Base-by-base conservation (phyloP, 1,284 basidiomycete genomes). In the Pulveroboletus sp. region DNA sequence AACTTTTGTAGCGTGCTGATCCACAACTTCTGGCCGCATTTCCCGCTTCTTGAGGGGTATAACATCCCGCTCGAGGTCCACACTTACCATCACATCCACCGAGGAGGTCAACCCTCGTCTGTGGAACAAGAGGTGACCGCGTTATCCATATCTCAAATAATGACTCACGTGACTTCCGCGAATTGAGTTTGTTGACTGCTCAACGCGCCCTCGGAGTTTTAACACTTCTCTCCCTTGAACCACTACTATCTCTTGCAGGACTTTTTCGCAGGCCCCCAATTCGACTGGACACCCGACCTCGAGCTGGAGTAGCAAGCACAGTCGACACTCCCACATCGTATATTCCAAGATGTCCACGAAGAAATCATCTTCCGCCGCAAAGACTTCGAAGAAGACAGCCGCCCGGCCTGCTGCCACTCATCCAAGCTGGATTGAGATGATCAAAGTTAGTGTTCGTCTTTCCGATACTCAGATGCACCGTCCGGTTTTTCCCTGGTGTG, bases 371-470 rank as follows among this genome's bases (percentile, higher is more conserved):
- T 52, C 62, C 17, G 45, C 68, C 17, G 47, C 61, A 54, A 74
- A 54, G 62, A 53, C 70, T 25, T 51, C 72, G 49, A 81, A 74
- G 72, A 72, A 67, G 56, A 56, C 66, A 49, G 66, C 78, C 54
- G 59, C 74, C 45, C 77, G 74, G 62, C 63, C 81, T 44, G 68
- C 75, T n/a, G 68, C 81, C 42, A 68, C 80, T 52, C 88, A 89
- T 67, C 87, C 87, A 11, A 75, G 81, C 61, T 90, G 88, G 86
- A 76, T 84, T 62, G 87, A 90, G 57, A 90, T 90, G 87, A 89
- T 90, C 73, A 89, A 88, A 79, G 88, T 89, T 66, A 69, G 59
- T 62, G 46, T 39, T 43, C 36, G 45, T 53, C 46, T 42, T 49
- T 43, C 49, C 46, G 5, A 42, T 33, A 18, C 25, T 26, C 14